Percentiles rank a stretch among this genome's conserved stretches.
Evolutionary conservation across 345 rosid genomes (phyloP).

Genomic region (Eucalyptus erythrocorys): DNA sequence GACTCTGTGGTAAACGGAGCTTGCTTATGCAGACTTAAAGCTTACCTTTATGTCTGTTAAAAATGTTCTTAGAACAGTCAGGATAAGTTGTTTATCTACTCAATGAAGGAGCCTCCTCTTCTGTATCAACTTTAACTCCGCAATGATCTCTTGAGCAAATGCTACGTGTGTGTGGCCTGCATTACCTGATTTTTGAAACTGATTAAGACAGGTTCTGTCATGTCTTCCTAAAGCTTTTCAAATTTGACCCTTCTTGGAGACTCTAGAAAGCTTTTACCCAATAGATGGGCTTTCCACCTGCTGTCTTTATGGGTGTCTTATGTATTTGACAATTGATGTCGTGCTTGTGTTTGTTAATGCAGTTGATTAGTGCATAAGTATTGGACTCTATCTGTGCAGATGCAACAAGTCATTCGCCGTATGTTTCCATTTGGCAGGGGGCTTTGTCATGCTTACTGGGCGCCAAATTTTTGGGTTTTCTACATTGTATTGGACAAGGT

Average conservation of each 20-base stretch:
- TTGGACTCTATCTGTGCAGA: conserved; percentile 34
- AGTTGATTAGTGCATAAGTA: background rate
- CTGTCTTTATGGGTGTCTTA: background rate
- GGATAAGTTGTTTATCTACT: background rate
- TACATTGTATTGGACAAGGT: conserved; percentile 75
- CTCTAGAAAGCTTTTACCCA: background rate
- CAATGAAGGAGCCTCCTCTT: background rate
- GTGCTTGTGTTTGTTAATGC: background rate
- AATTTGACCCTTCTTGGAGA: background rate
- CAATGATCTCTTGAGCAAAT: background rate
- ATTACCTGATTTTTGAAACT: background rate
- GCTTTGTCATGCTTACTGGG: conserved; percentile 96
- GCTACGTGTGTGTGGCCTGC: background rate
- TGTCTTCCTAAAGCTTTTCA: background rate
- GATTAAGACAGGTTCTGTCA: background rate
- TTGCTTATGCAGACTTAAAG: background rate
- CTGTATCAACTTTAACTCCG: background rate
- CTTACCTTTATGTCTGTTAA: background rate
- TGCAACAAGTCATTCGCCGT: conserved; percentile 54
- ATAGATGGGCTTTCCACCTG: background rate
- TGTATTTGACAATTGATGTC: background rate
- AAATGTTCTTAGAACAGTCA: background rate
- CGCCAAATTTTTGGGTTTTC: conserved; percentile 95
- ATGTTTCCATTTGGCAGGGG: conserved; percentile 99
- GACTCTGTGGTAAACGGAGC: background rate